Base-by-base conservation (phyloP, 345 rosid genomes). In the Xanthoceras sorbifolium region DNA sequence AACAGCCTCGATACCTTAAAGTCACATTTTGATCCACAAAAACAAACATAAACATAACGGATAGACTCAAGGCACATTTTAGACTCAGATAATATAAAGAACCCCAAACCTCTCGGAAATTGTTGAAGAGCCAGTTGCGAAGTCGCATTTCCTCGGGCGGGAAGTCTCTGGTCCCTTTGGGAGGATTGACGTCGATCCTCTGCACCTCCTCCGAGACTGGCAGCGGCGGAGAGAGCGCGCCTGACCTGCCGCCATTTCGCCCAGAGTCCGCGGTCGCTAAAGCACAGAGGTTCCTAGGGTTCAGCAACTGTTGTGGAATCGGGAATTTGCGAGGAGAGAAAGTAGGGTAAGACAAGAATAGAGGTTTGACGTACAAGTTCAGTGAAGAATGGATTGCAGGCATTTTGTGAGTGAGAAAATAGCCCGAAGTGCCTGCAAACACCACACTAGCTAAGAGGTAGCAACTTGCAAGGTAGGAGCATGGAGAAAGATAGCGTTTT, bases 111-210 rank as follows among this genome's bases (percentile, higher is more conserved):
- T 93, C 97, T 82, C 87, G 85, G 82, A 96, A 96, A 75, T 93
- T 89, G 86, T 84, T 55, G 76, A 96, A 93, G 72, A 96, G 93
- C 98, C 99, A 96, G 40, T 84, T 92, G 52, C 97, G 93, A 25
- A 96, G 92, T 11, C 98, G 92, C 97, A 93, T 93, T 69, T 93
- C 97, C 74, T 93, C 97, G 25, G 97, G 98, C 55, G 97, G 89
- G 84, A 93, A 93, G 84, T 93, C 99, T 26, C 98, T 87, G 74
- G 99, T 96, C 4, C 98, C 97, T 83, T 90, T 92, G 25, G 97
- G 98, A 48, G 97, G 98, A 83, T 93, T 92, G 9, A 90, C 97
- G 66, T 96, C 94, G 64, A 96, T 90, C 77, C 76, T 91, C 81
- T 87, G 84, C 76, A 85, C 34, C 3, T 87, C 89, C 15, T 86